Base-by-base conservation (phyloP, 2,329 filamentous ascomycete genomes). In the Parastagonospora nodorum region DNA sequence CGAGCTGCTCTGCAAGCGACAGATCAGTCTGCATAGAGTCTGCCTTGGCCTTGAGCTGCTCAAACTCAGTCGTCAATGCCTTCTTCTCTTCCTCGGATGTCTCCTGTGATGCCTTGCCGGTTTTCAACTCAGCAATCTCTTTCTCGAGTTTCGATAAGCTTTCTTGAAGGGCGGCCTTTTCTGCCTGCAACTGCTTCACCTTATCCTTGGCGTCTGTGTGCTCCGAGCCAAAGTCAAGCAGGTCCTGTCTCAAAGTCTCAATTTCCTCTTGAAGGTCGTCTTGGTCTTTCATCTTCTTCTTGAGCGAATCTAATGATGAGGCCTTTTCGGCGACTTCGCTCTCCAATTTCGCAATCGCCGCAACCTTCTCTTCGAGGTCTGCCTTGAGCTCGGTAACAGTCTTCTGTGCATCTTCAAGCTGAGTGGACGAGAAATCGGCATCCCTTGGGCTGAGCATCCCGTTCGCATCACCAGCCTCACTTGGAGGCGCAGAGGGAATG, bases 241-340 rank as follows among this genome's bases (percentile, higher is more conserved):
- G 77, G 58, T 92, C 89, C 48, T 96, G 90, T 43, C 88, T 85
- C 53, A 97, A 77, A 3, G 84, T 86, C 63, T 95, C 91, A 51
- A 97, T 89, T 74, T 97, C 92, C 64, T 96, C 92, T 24, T 84
- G 82, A 37, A 96, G 78, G 15, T 88, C 87, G 46, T 93, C 90
- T 64, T 87, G 83, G 49, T 94, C 89, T 12, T 87, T 89, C 66
- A 90, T 79, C 70, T 88, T 87, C 48, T 84, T 82, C 24, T 84
- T 83, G 5, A 97, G 78, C 11, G 81, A 82, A 46, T 90, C 85
- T 45, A 97, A 92, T 33, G 86, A 85, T 1, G 80, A 79, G 58
- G 92, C 87, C 65, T 91, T 92, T 37, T 68, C 60, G 0, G 57
- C 50, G 29, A 76, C 54, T 29, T 74, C 66, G n/a, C 45, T 51